Conservation (phyloP, 106 monocot species). For the Dendrobium officinale region DNA sequence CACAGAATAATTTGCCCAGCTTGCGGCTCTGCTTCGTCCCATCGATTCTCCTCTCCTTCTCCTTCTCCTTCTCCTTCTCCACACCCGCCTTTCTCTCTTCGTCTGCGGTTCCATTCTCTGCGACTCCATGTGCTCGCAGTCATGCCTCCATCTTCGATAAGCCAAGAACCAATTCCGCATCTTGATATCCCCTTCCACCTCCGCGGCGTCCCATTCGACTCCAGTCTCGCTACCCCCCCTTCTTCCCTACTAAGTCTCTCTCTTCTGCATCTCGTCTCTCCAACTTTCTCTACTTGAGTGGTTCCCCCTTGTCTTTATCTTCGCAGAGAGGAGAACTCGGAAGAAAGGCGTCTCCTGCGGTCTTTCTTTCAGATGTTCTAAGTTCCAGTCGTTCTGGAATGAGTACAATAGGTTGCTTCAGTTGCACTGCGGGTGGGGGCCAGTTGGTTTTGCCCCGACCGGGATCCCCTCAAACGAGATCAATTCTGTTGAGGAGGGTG, state of each 20-base stretch:
- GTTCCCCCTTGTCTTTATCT: neutral
- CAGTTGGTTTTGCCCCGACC: conserved; percentile 13
- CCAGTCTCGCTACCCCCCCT: neutral
- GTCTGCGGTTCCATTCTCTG: neutral
- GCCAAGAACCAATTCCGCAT: conserved; percentile 11
- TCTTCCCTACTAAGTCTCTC: neutral
- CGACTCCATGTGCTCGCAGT: neutral
- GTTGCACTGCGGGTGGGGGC: conserved; percentile 17
- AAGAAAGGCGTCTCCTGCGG: conserved; percentile 4
- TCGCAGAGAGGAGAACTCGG: neutral
- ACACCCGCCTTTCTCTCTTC: too few species aligned
- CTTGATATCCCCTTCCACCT: conserved; percentile 7
- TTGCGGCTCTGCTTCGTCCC: too few species aligned
- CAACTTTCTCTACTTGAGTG: neutral
- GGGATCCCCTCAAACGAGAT: conserved; percentile 3
- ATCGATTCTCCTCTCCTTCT: too few species aligned
- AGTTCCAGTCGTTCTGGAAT: conserved; percentile 25
- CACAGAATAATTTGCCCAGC: too few species aligned
- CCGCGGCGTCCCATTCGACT: neutral
- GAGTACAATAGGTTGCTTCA: conserved; percentile 43
- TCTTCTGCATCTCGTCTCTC: neutral
- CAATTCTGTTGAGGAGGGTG: neutral
- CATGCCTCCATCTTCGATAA: conserved; percentile 23
- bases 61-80: too few species aligned
- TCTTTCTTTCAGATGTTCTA: conserved; percentile 15